Evolutionary conservation across 306 rosid species (phyloP).

Genomic region (Dalbergia oliveri): DNA sequence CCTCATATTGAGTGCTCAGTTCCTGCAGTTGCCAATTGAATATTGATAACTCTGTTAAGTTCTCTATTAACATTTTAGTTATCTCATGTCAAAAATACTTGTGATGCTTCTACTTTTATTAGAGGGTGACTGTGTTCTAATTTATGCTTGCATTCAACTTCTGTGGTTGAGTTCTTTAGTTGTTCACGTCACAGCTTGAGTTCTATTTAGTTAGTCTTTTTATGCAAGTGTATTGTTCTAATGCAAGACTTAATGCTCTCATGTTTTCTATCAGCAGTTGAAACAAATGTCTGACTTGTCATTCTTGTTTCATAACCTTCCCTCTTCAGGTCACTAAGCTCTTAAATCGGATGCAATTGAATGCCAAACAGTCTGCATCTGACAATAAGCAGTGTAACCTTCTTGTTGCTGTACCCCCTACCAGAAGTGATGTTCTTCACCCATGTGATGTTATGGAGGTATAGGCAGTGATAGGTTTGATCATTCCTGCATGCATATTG

Average conservation of each 20-base stretch:
- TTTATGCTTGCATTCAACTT: conserved; percentile 17
- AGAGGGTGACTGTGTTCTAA: conserved; percentile 1
- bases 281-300: conserved; percentile 12
- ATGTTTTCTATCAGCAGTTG: conserved; percentile 32
- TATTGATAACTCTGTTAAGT: conserved; percentile 7
- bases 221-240: conserved; percentile 9
- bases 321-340: conserved; percentile 71
- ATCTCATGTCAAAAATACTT: not conserved
- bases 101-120: not conserved
- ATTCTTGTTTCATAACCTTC: conserved; percentile 21
- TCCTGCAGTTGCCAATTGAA: conserved; percentile 7
- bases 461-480: conserved; percentile 17
- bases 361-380: conserved; percentile 61
- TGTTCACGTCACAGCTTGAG: conserved; percentile 17
- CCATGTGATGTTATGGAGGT: conserved; percentile 99
- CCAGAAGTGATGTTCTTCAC: conserved; percentile 94
- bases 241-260: conserved; percentile 17
- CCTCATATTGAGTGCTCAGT: conserved; percentile 8
- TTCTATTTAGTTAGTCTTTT: conserved; percentile 22
- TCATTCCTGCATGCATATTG: conserved; percentile 8
- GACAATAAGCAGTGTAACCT: conserved; percentile 50
- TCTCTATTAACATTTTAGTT: not conserved
- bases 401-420: conserved; percentile 81
- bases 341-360: conserved; percentile 89
- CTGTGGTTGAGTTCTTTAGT: conserved; percentile 21